Conservation (phyloP, 202 grass and related monocot species). For the Bolboschoenoplectus hybrid region DNA sequence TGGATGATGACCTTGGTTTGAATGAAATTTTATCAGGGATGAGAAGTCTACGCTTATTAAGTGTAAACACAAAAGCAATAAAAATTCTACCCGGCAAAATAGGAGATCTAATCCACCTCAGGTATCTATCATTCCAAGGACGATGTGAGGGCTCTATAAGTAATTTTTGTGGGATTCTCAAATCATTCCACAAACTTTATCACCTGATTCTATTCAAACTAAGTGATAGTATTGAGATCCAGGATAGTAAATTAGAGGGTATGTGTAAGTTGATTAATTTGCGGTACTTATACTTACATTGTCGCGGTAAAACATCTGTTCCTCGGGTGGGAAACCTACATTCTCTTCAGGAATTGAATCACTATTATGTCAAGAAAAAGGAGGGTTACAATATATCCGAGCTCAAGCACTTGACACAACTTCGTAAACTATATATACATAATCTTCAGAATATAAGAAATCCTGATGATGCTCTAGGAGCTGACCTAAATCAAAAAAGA, state of each 20-base stretch:
- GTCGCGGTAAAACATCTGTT: background rate
- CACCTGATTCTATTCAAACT: slow-evolving; percentile 41
- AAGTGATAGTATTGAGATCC: background rate
- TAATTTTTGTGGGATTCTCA: background rate
- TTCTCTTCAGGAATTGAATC: slow-evolving; percentile 30
- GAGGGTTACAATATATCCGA: slow-evolving; percentile 19
- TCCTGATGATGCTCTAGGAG: slow-evolving; percentile 8
- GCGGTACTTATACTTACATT: slow-evolving; percentile 22
- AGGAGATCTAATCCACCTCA: slow-evolving; percentile 24
- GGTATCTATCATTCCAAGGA: slow-evolving; percentile 8
- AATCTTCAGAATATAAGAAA: slow-evolving; percentile 13
- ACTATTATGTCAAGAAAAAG: slow-evolving; percentile 11
- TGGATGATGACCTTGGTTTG: background rate
- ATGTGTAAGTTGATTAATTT: slow-evolving; percentile 36
- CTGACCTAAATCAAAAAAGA: slow-evolving; percentile 32
- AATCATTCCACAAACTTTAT: slow-evolving; percentile 34
- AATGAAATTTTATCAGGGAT: slow-evolving; percentile 15
- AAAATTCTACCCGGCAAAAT: background rate
- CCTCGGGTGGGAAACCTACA: slow-evolving; percentile 3
- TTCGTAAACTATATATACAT: slow-evolving; percentile 17
- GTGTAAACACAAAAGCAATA: background rate
- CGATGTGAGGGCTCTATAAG: background rate
- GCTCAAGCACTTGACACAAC: slow-evolving; percentile 15
- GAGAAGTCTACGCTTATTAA: slow-evolving; percentile 25
- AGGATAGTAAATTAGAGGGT: slow-evolving; percentile 1